Conservation (phyloP, 225 moss, liverwort and hornwort genomes). For the Rhytidiadelphus loreus region DNA sequence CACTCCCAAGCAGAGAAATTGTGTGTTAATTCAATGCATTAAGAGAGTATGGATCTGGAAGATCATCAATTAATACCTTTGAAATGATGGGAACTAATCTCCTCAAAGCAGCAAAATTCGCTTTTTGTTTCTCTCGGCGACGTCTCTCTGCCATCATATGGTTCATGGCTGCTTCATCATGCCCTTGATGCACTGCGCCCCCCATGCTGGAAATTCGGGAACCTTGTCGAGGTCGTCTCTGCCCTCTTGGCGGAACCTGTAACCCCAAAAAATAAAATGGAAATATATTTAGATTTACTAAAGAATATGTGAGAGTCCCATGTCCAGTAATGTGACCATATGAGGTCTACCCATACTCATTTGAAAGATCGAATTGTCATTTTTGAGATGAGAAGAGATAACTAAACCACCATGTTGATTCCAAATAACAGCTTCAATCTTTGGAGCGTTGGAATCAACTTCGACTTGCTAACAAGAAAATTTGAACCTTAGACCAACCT, state of each 20-base stretch:
- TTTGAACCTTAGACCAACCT: too few relatives aligned
- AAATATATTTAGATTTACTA: background rate
- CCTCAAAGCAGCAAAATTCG: constrained; percentile 57
- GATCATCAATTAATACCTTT: constrained; percentile 26
- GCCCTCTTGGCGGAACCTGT: constrained; percentile 17
- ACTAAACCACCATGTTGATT: too few relatives aligned
- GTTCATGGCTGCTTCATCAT: constrained; percentile 63
- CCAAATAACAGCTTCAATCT: too few relatives aligned
- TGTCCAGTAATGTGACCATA: background rate
- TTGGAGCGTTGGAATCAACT: too few relatives aligned
- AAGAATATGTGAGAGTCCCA: background rate
- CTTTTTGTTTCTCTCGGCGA: constrained; percentile 60
- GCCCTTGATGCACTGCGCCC: constrained; percentile 23
- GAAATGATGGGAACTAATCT: constrained; percentile 63
- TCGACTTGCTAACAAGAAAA: too few relatives aligned
- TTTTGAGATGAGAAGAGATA: too few relatives aligned
- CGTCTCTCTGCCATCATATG: constrained; percentile 84
- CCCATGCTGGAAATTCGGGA: constrained; percentile 8
- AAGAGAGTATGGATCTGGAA: background rate
- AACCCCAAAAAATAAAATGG: background rate
- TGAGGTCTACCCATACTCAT: background rate
- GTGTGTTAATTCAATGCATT: background rate
- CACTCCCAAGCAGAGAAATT: too few relatives aligned
- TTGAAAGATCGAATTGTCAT: background rate
- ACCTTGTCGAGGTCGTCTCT: constrained; percentile 17